Conservation (phyloP, 768 basidiomycete genomes). For the Daedaleopsis nitida region DNA sequence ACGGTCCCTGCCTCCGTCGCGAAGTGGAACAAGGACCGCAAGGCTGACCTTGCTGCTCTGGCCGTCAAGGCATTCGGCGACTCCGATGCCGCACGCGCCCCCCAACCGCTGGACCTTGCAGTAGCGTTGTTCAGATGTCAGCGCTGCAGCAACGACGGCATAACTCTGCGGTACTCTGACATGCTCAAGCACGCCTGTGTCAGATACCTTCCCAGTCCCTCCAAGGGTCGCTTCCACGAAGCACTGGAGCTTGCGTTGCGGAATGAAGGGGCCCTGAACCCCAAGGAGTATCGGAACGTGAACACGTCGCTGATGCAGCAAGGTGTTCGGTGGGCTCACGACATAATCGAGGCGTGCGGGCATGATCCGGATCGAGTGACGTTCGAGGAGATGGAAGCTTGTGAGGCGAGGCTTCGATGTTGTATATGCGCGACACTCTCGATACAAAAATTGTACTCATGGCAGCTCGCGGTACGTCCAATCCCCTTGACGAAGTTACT, state of each 20-base stretch:
- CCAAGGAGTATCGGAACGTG: neutral
- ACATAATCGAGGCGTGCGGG: constrained; percentile 1
- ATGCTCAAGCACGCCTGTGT: neutral
- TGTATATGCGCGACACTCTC: neutral
- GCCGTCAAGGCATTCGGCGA: neutral
- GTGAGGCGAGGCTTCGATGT: neutral
- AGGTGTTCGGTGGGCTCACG: neutral
- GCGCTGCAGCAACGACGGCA: neutral
- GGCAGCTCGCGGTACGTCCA: neutral
- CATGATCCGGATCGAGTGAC: constrained; percentile 6
- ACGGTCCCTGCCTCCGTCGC: neutral
- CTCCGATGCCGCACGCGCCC: neutral
- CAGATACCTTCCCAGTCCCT: neutral
- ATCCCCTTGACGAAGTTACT: neutral
- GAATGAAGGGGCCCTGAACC: neutral
- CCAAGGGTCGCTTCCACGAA: neutral
- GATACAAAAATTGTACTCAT: neutral
- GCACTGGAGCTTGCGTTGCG: neutral
- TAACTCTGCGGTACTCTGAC: neutral
- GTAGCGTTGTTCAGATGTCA: neutral
- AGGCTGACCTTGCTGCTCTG: neutral
- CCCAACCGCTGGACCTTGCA: neutral
- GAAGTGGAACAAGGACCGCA: neutral
- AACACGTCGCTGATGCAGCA: neutral
- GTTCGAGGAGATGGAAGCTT: constrained; percentile 5